Percentiles rank a stretch among this genome's conserved stretches.
Conservation (phyloP, 1,284 basidiomycete genomes). For the Cutaneotrichosporon arboriforme region DNA sequence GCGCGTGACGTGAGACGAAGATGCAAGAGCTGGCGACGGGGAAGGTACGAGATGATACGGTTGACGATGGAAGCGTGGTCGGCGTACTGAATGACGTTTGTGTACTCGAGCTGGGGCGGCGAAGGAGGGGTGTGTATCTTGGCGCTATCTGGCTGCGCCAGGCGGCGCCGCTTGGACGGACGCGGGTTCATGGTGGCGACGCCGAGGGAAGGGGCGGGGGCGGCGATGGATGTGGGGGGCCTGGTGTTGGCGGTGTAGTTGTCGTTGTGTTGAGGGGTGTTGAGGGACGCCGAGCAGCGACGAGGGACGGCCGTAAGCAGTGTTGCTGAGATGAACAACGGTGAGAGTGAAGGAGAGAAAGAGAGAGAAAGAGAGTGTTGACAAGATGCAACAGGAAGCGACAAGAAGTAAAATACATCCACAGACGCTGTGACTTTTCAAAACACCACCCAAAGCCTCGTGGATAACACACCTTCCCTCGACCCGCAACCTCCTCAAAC, state of each 20-base stretch:
- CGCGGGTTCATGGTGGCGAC: neutral
- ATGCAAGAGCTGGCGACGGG: neutral
- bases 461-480: neutral
- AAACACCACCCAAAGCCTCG: neutral
- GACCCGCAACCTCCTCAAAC: neutral
- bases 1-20: neutral
- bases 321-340: neutral
- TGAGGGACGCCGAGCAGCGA: neutral
- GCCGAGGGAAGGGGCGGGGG: neutral
- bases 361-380: neutral
- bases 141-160: neutral
- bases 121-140: neutral
- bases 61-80: neutral
- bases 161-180: neutral
- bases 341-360: neutral
- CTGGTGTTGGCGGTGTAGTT: neutral
- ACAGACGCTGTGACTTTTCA: too few relatives aligned
- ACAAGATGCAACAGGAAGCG: neutral
- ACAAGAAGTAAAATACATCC: too few relatives aligned
- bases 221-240: neutral
- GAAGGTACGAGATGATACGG: neutral
- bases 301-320: neutral
- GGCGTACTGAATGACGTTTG: neutral
- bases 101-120: neutral
- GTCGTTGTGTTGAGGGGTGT: neutral